A percentile compares a stretch with the other conserved stretches of the same genome.
phyloP scores from a whole-genome alignment of 371 early-diverging fungal species.

The Mucor irregularis region DNA sequence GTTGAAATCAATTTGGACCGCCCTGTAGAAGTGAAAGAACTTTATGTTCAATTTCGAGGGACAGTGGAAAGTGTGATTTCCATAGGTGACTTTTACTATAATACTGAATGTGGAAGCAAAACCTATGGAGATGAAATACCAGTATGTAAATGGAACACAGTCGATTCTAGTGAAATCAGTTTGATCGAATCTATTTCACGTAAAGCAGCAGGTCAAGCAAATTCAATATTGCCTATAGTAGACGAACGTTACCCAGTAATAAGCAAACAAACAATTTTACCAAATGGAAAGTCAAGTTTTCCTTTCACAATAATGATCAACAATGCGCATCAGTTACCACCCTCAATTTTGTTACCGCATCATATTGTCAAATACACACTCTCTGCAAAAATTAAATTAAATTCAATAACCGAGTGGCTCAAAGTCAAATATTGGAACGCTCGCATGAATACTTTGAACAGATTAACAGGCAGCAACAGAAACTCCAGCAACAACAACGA shows the following conservation, averaged over 20 bases:
- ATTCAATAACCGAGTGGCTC: slow-evolving; percentile 27
- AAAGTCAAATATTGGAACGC: slow-evolving; percentile 30
- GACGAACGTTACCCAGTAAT: slow-evolving; percentile 5
- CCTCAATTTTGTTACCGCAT: slow-evolving; percentile 26
- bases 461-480: neutral
- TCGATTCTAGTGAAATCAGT: neutral
- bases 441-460: neutral
- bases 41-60: slow-evolving; percentile 32
- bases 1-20: slow-evolving; percentile 25
- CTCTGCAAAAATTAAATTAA: slow-evolving; percentile 23
- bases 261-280: slow-evolving; percentile 8
- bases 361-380: slow-evolving; percentile 31
- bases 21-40: slow-evolving; percentile 26
- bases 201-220: slow-evolving; percentile 8
- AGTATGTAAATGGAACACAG: slow-evolving; percentile 10
- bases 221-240: slow-evolving; percentile 11
- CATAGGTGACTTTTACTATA: slow-evolving; percentile 6
- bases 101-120: neutral
- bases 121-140: slow-evolving; percentile 14
- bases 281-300: slow-evolving; percentile 21
- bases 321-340: slow-evolving; percentile 23
- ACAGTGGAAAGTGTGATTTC: slow-evolving; percentile 25
- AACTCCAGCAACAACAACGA: neutral
- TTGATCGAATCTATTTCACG: slow-evolving; percentile 4
- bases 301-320: slow-evolving; percentile 27